Evolutionary conservation across 148 eudicot species (phyloP), one percentile per base, ranked within the genome.

Genomic region (Salicornia ramosissima): DNA sequence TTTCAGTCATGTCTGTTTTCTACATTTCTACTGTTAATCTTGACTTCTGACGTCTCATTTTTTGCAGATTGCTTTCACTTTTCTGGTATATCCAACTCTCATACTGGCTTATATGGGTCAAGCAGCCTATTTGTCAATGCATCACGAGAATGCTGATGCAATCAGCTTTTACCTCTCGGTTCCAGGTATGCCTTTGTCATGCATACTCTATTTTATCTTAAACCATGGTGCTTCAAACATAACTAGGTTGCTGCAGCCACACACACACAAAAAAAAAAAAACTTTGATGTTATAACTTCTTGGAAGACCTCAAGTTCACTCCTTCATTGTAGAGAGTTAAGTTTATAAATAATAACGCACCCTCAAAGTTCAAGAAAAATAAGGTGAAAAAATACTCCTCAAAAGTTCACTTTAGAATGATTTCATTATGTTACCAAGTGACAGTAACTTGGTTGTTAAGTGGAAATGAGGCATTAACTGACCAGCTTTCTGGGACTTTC

Each of bases 81-180:
- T 86, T 71, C 61, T 90, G 74, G 92, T 92, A 52, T 92, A 92
- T 80, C 97, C 97, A 53, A 81, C 96, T 6, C 85, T 92, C 39
- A 85, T 88, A 77, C 80, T 92, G 70, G 91, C 89, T 29, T 92
- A 92, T 42, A 89, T 89, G 96, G 97, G 97, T 45, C 91, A 92
- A 88, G 97, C 97, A 60, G 96, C 97, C 60, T 92, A 83, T 73
- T 68, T 90, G 68, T 92, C 97, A 71, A 80, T 39, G 82, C 91
- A 92, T 73, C 96, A 92, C 74, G 78, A 82, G 62, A 86, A 84
- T 34, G 79, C 70, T 55, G 71, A 78, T 67, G 86, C 84, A 69
- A 89, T 92, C 33, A 86, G 86, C 49, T 92, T 83, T 75, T 92
- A 92, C 76, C 88, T 87, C 54, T 87, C 92, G 2, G 96, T 92